phyloP scores from a whole-genome alignment of 163 green algal genomes.

The Scenedesmus sp. region DNA sequence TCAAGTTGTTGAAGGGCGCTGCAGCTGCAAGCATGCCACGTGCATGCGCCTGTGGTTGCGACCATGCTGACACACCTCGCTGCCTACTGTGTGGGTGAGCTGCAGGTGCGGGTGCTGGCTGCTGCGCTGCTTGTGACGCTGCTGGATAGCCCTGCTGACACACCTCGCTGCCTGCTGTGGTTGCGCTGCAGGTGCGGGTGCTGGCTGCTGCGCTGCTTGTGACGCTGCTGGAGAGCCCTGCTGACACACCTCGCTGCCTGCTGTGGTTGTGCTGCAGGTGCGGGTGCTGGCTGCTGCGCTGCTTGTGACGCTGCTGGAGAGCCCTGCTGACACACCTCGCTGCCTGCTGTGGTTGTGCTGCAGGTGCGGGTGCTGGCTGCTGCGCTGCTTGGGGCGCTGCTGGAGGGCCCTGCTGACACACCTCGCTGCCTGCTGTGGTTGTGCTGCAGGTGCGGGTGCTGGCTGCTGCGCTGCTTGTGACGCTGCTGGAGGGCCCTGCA shows the following conservation, averaged over 20 bases:
- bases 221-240: not conserved
- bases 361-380: not conserved
- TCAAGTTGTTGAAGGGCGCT: too few species aligned
- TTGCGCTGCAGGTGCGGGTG: not conserved
- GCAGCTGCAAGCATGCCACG: too few species aligned
- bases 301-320: constrained; percentile 77
- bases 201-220: constrained; percentile 1
- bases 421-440: not conserved
- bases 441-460: constrained; percentile 72
- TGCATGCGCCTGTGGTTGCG: too few species aligned
- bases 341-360: too few species aligned
- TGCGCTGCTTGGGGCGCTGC: not conserved
- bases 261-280: constrained; percentile 61
- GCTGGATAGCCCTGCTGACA: not conserved
- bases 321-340: too few species aligned
- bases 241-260: not conserved
- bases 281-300: constrained; percentile 74
- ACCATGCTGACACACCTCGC: not conserved
- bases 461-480: constrained; percentile 70
- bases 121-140: not conserved
- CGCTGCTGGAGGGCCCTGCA: constrained; percentile 81
- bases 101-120: not conserved
- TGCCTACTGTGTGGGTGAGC: not conserved
- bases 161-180: too few species aligned
- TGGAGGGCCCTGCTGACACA: too few species aligned